A percentile compares a stretch with the other conserved stretches of the same genome.
Evolutionary conservation across 75 land plant genomes (phyloP).

Genomic region (Sequoiadendron giganteum): DNA sequence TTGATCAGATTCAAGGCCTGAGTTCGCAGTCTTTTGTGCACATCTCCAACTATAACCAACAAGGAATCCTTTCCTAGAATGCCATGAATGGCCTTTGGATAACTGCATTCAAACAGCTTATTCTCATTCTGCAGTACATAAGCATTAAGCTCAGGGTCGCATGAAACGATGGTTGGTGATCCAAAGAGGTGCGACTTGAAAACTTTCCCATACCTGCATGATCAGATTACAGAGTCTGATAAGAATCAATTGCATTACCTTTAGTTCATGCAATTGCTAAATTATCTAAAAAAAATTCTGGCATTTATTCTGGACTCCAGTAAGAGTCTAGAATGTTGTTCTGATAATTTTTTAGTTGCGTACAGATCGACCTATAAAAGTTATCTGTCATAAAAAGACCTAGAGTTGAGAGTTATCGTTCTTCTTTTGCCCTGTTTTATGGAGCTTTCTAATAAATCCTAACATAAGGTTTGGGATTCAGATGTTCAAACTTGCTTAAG

Average conservation of each 20-base stretch:
- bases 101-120: slow-evolving; percentile 58
- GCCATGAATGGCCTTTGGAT: slow-evolving; percentile 60
- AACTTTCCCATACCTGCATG: slow-evolving; percentile 67
- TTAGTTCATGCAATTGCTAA: neutral
- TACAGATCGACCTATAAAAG: neutral
- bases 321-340: neutral
- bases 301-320: neutral
- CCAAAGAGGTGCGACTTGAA: slow-evolving; percentile 84
- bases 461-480: neutral
- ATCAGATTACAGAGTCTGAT: neutral
- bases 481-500: neutral
- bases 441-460: neutral
- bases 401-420: neutral
- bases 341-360: neutral
- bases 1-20: slow-evolving; percentile 29
- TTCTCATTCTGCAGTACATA: slow-evolving; percentile 80
- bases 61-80: slow-evolving; percentile 56
- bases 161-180: slow-evolving; percentile 62
- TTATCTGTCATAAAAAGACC: neutral
- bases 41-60: slow-evolving; percentile 44
- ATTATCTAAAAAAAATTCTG: neutral
- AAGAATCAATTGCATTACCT: neutral
- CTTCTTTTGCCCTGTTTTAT: neutral
- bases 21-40: slow-evolving; percentile 53
- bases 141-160: slow-evolving; percentile 64